phyloP scores from a whole-genome alignment of 164 flowering plant genomes.

The Vitis rotundifolia region DNA sequence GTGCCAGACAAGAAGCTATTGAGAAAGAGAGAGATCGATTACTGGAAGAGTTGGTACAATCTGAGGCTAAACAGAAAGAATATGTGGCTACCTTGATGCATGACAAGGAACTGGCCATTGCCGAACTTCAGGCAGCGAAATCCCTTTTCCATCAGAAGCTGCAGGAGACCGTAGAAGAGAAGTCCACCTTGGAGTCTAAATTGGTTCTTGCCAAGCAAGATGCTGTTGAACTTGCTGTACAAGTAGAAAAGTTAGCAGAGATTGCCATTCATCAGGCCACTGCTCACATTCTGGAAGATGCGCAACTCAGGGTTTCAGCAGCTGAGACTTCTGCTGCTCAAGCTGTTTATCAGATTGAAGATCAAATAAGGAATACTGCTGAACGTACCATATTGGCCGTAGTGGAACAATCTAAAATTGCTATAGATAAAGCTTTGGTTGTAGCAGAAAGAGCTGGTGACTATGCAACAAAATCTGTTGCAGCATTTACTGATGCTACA shows the following conservation, averaged over 20 bases:
- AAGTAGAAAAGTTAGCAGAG: constrained; percentile 62
- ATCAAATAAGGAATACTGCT: constrained; percentile 45
- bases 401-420: constrained; percentile 49
- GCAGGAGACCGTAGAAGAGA: constrained; percentile 47
- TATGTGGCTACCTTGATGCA: constrained; percentile 38
- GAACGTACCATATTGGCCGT: constrained; percentile 44
- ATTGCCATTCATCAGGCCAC: constrained; percentile 56
- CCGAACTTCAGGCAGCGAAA: constrained; percentile 56
- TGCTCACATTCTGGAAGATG: constrained; percentile 59
- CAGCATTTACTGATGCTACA: constrained; percentile 27
- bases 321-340: constrained; percentile 68
- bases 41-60: constrained; percentile 42
- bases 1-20: constrained; percentile 38
- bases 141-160: constrained; percentile 48
- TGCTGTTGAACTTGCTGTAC: constrained; percentile 63
- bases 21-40: constrained; percentile 54
- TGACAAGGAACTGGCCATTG: constrained; percentile 49
- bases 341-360: constrained; percentile 51
- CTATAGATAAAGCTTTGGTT: constrained; percentile 49
- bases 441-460: constrained; percentile 47
- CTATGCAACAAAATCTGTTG: constrained; percentile 34
- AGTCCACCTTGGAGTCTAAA: constrained; percentile 49
- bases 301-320: constrained; percentile 43
- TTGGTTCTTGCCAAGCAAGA: constrained; percentile 56
- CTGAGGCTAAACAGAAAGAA: constrained; percentile 48